phyloP scores from a whole-genome alignment of 1,139 yeast genomes.

The Magnusiomyces ingens region DNA sequence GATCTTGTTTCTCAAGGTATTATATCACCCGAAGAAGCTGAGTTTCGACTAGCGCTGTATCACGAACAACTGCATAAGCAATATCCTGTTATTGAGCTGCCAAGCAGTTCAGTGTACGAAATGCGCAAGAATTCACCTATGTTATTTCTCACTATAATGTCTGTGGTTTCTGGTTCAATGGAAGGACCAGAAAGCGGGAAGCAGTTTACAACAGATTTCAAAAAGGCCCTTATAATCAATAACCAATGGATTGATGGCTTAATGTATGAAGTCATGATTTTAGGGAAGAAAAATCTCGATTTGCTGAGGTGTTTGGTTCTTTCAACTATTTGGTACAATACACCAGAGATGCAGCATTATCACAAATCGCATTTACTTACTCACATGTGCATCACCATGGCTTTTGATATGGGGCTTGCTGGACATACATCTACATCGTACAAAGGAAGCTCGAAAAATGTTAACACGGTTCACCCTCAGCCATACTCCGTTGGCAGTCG shows the following conservation, averaged over 20 bases:
- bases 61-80: slow-evolving; percentile 24
- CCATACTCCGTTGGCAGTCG: not conserved
- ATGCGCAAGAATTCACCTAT: slow-evolving; percentile 50
- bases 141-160: slow-evolving; percentile 58
- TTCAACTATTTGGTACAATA: slow-evolving; percentile 71
- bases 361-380: slow-evolving; percentile 69
- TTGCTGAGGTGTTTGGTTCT: slow-evolving; percentile 56
- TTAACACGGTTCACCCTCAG: not conserved
- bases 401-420: slow-evolving; percentile 73
- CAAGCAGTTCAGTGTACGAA: slow-evolving; percentile 39
- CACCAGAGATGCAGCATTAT: slow-evolving; percentile 74
- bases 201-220: slow-evolving; percentile 2
- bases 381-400: slow-evolving; percentile 58
- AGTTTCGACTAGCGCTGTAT: slow-evolving; percentile 27
- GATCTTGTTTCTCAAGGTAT: slow-evolving; percentile 32
- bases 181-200: not conserved
- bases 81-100: slow-evolving; percentile 51
- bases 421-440: slow-evolving; percentile 23
- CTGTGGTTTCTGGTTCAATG: slow-evolving; percentile 42
- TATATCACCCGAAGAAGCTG: slow-evolving; percentile 30
- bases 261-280: slow-evolving; percentile 55
- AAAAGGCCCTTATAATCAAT: slow-evolving; percentile 8
- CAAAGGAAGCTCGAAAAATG: not conserved
- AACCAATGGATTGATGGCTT: slow-evolving; percentile 36
- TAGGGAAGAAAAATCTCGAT: slow-evolving; percentile 69